Evolutionary conservation across 192 early-diverging fungal genomes (phyloP).

Genomic region (Thoreauomyces humboldtii): DNA sequence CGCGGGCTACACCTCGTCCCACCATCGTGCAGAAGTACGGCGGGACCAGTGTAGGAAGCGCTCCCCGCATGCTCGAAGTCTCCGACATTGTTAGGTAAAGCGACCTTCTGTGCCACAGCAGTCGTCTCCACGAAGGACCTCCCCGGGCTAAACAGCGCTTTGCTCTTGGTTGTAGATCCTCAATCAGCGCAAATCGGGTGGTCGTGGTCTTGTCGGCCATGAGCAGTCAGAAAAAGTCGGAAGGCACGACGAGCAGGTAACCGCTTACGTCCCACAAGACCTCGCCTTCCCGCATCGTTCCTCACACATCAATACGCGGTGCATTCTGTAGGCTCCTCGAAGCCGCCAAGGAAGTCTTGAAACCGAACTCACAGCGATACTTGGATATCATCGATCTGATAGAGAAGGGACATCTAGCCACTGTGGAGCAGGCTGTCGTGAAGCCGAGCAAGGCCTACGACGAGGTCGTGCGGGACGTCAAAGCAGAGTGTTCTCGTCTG

Average conservation of each 20-base stretch:
- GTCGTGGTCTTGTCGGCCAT: constrained; percentile 96
- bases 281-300: too few relatives aligned
- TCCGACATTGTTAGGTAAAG: constrained; percentile 81
- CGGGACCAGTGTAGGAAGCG: constrained; percentile 89
- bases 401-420: constrained; percentile 74
- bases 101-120: background rate
- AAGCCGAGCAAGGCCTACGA: constrained; percentile 1
- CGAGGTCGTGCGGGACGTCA: constrained; percentile 60
- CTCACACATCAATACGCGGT: too few relatives aligned
- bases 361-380: constrained; percentile 67
- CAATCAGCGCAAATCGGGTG: constrained; percentile 71
- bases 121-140: too few relatives aligned
- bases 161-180: constrained; percentile 18
- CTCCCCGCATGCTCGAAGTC: constrained; percentile 54
- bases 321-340: constrained; percentile 55
- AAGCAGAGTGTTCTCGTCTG: constrained; percentile 74
- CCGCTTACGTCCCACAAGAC: background rate
- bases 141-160: background rate
- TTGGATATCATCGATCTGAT: constrained; percentile 81
- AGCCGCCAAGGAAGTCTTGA: constrained; percentile 70
- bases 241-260: constrained; percentile 86
- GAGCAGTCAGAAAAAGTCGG: constrained; percentile 80
- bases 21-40: constrained; percentile 82
- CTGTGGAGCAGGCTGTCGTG: constrained; percentile 42
- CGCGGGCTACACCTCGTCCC: background rate